phyloP scores from a whole-genome alignment of 371 early-diverging fungal species.

The Batkoa obscura region DNA sequence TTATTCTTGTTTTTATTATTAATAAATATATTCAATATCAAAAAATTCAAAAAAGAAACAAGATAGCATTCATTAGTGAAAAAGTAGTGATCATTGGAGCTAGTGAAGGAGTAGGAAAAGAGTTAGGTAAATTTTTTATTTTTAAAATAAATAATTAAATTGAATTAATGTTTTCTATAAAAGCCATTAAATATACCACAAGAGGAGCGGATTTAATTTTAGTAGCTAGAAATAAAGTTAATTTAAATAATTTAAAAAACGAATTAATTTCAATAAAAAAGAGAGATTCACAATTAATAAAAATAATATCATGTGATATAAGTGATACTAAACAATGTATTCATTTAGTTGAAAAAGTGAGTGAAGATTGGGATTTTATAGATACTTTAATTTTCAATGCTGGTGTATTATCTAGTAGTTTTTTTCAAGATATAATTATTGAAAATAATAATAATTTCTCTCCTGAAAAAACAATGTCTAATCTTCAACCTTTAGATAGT shows the following conservation, averaged over 20 bases:
- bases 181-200: constrained; percentile 44
- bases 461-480: constrained; percentile 5
- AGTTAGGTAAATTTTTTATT: constrained; percentile 11
- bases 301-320: not conserved
- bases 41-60: too few relatives aligned
- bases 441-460: not conserved
- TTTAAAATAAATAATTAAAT: not conserved
- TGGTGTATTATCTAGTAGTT: constrained; percentile 39
- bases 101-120: constrained; percentile 60
- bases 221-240: constrained; percentile 35
- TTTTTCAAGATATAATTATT: constrained; percentile 24
- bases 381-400: constrained; percentile 51
- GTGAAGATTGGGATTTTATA: constrained; percentile 15
- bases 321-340: constrained; percentile 9
- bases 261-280: not conserved
- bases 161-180: not conserved
- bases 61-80: too few relatives aligned
- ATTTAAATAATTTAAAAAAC: constrained; percentile 22
- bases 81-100: constrained; percentile 58
- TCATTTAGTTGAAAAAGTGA: constrained; percentile 9
- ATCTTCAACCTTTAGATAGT: constrained; percentile 9
- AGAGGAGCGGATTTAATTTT: constrained; percentile 45
- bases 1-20: too few relatives aligned
- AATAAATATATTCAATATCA: too few relatives aligned
- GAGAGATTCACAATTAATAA: too few relatives aligned